phyloP scores from a whole-genome alignment of 768 basidiomycete genomes.

The Pisolithus albus region DNA sequence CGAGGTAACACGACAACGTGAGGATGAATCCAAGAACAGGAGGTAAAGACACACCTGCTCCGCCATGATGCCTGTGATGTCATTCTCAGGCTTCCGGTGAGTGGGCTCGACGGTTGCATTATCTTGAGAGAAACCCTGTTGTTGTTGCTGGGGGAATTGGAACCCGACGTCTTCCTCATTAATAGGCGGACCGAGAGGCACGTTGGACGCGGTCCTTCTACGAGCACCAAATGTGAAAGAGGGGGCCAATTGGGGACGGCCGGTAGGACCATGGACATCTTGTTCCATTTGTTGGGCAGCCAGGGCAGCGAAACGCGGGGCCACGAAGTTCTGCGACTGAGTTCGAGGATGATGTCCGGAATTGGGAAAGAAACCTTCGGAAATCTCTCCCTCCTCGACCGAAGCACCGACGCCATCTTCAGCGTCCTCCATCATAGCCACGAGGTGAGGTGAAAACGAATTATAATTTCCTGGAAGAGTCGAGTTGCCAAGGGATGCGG shows the following conservation, averaged over 20 bases:
- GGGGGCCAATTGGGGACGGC: slow-evolving; percentile 87
- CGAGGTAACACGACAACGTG: slow-evolving; percentile 2
- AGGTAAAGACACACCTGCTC: slow-evolving; percentile 64
- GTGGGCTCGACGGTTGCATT: slow-evolving; percentile 26
- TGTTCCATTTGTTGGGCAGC: slow-evolving; percentile 67
- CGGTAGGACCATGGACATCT: slow-evolving; percentile 60
- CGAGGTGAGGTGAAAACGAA: slow-evolving; percentile 73
- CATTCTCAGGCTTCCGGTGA: slow-evolving; percentile 58
- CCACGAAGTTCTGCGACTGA: slow-evolving; percentile 78
- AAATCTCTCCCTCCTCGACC: slow-evolving; percentile 77
- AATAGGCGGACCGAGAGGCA: slow-evolving; percentile 63
- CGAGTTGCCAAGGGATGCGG: slow-evolving; percentile 61
- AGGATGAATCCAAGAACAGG: slow-evolving; percentile 1
- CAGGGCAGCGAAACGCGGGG: slow-evolving; percentile 81
- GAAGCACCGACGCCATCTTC: slow-evolving; percentile 50
- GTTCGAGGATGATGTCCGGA: slow-evolving; percentile 60
- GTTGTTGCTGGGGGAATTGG: slow-evolving; percentile 71
- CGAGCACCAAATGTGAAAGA: slow-evolving; percentile 82
- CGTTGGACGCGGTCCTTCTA: slow-evolving; percentile 42
- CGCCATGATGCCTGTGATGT: slow-evolving; percentile 87
- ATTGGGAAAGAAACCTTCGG: slow-evolving; percentile 46
- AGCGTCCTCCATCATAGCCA: slow-evolving; percentile 76
- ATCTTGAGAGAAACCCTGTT: slow-evolving; percentile 18
- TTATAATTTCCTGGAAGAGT: slow-evolving; percentile 55
- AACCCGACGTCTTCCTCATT: slow-evolving; percentile 78